phyloP scores from a whole-genome alignment of 2,329 filamentous ascomycete genomes.

The Botryotinia calthae region DNA sequence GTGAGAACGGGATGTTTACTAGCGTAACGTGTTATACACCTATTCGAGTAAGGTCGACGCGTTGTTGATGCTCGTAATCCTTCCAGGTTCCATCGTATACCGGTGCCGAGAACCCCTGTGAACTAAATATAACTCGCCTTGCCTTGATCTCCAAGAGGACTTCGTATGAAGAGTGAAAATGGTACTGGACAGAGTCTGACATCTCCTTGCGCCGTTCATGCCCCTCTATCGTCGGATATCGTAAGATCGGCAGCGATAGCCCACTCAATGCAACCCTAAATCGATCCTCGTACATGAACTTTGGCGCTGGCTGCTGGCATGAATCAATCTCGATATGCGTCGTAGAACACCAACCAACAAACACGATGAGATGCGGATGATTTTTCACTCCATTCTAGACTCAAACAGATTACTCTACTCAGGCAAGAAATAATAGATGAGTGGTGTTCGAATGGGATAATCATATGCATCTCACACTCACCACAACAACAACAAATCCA shows the following conservation, averaged over 20 bases:
- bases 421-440: background rate
- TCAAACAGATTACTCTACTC: background rate
- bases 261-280: constrained; percentile 5
- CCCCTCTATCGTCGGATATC: background rate
- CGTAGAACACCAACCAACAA: background rate
- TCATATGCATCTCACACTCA: background rate
- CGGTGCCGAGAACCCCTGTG: background rate
- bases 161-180: too few relatives aligned
- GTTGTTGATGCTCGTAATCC: constrained; percentile 2
- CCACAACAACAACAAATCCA: background rate
- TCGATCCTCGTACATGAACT: background rate
- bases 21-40: background rate
- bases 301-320: background rate
- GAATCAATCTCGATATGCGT: background rate
- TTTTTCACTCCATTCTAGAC: background rate
- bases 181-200: background rate
- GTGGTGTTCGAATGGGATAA: background rate
- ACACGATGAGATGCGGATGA: too few relatives aligned
- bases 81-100: background rate
- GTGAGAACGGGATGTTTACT: background rate
- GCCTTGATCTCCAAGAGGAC: too few relatives aligned
- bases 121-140: background rate
- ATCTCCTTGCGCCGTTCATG: background rate
- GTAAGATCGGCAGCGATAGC: background rate
- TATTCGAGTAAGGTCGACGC: constrained; percentile 1